These are phyloP conservation scores for Exophiala dermatitidis DNA, from an alignment of 2,329 filamentous ascomycete genomes.

Conservation along the genomic window DNA sequence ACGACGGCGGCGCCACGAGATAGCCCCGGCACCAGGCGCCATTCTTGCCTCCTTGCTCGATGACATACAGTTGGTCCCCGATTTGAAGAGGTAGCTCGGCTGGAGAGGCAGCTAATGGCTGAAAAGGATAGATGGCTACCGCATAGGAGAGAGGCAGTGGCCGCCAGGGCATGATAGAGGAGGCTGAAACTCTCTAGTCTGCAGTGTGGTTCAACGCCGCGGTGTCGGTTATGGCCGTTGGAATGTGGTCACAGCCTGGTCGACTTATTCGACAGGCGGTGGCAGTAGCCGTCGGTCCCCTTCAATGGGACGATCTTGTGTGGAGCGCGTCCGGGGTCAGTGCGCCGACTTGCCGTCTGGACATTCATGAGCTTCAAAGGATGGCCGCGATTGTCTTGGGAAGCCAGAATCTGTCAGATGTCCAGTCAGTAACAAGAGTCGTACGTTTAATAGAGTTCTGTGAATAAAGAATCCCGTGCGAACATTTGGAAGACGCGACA, in stretches of 20 bases:
- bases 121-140: constrained; percentile 90
- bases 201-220: background rate
- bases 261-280: constrained; percentile 8
- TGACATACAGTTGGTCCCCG: constrained; percentile 97
- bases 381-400: too few species aligned
- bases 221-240: constrained; percentile 2
- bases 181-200: constrained; percentile 2
- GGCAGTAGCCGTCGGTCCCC: background rate
- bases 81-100: constrained; percentile 94
- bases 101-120: constrained; percentile 60
- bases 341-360: constrained; percentile 9
- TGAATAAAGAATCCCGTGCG: background rate
- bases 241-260: background rate
- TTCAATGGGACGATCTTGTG: constrained; percentile 12
- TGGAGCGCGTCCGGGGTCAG: constrained; percentile 20
- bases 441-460: too few species aligned
- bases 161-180: constrained; percentile 76
- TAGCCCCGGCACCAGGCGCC: constrained; percentile 93
- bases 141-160: constrained; percentile 97
- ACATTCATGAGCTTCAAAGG: constrained; percentile 12
- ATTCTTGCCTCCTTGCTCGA: constrained; percentile 81
- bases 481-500: background rate
- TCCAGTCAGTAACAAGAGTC: too few species aligned
- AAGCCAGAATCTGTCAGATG: too few species aligned
- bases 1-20: constrained; percentile 83